Percentiles rank a stretch among this genome's conserved stretches.
Evolutionary conservation across 1,284 basidiomycete species (phyloP).

Genomic region (Apiotrichum sp.): DNA sequence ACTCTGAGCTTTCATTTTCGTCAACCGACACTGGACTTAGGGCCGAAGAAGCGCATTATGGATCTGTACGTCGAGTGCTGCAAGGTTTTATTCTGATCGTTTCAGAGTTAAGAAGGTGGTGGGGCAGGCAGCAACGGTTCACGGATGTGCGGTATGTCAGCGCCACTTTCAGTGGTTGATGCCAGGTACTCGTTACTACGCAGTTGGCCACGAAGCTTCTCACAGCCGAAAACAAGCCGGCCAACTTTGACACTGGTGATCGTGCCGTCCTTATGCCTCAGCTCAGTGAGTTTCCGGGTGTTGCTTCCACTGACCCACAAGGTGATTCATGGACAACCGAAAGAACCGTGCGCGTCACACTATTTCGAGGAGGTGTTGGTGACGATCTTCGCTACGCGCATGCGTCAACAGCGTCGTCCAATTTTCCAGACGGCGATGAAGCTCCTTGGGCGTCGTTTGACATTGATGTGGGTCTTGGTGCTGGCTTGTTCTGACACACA

Average conservation of each 20-base stretch:
- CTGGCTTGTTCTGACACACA: constrained; percentile 13
- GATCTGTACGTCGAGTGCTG: constrained; percentile 33
- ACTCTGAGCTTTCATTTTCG: constrained; percentile 45
- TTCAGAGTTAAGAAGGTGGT: constrained; percentile 40
- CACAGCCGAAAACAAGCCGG: constrained; percentile 39
- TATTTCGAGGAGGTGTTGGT: constrained; percentile 36
- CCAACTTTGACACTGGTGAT: constrained; percentile 44
- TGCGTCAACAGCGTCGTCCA: constrained; percentile 23
- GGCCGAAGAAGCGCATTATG: constrained; percentile 31
- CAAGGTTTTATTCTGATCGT: neutral
- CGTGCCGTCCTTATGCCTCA: constrained; percentile 46
- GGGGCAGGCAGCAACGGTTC: constrained; percentile 35
- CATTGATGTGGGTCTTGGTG: constrained; percentile 31
- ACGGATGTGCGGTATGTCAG: constrained; percentile 35
- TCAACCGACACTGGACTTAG: constrained; percentile 37
- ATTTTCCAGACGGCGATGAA: constrained; percentile 5
- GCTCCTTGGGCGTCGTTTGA: constrained; percentile 37
- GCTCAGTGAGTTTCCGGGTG: constrained; percentile 25
- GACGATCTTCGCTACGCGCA: constrained; percentile 41
- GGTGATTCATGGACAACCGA: constrained; percentile 43
- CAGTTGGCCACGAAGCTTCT: constrained; percentile 46
- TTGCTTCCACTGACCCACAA: constrained; percentile 4
- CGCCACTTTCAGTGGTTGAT: neutral
- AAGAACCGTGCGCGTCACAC: constrained; percentile 34
- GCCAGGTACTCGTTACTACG: constrained; percentile 40